Evolutionary conservation across 495 filamentous ascomycete species (phyloP), one percentile per base, ranked within the genome.

Genomic region (Hypoxylon fuscum): DNA sequence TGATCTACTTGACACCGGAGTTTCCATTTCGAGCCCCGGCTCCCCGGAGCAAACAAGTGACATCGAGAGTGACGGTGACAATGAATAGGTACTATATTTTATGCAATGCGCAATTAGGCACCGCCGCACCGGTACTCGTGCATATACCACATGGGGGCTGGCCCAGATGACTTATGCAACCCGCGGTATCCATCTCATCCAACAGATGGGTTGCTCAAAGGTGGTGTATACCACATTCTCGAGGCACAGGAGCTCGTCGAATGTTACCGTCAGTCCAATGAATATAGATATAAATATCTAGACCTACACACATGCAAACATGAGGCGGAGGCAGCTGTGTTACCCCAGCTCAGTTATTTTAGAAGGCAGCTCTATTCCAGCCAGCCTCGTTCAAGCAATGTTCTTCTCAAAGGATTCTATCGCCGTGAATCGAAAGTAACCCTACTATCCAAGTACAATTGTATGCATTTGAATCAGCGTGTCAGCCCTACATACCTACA

Each of bases 121-220:
- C 46, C 45, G 45, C 59, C 52, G 51, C 58, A 27, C 23, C 29
- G 58, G 58, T 48, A 61, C 50, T 18, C 49, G 20, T 22, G 57
- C 43, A 43, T 25, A 20, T 48, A 25, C 35, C 35, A 47, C 12
- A 37, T 55, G 50, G 44, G 57, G 50, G 27, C 43, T 21, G 7
- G 12, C 3, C 29, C 22, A 44, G 31, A 46, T 12, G 31, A 41
- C 1, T 20, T 22, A 20, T 54, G 41, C 17, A 52, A 37, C 46
- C 9, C 12, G 20, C 38, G 38, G 22, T 41, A 47, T 32, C 23
- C 21, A 47, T 41, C 21, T 7, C 40, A 22, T 46, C 40, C 47
- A 45, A 45, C 35, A n/a, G 31, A 45, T 38, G 8, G 9, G 3
- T 4, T 31, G n/a, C 6, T 44, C 6, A 23, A 25, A 5, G 31